Conservation (phyloP, 129 eudicot genomes). For the Arctium minus region DNA sequence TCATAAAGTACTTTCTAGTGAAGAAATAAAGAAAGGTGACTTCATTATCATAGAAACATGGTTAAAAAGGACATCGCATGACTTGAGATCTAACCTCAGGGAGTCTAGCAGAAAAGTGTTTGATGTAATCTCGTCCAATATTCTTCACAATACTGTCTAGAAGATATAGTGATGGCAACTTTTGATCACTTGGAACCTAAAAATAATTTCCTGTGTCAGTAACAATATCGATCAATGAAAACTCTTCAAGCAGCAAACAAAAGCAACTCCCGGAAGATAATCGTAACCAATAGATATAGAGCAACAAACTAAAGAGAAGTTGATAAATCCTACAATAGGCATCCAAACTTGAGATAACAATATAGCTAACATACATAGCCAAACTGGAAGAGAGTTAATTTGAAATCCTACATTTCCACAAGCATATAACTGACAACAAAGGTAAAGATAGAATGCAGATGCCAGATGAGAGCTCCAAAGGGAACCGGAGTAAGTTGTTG, state of each 20-base stretch:
- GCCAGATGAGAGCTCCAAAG: not conserved
- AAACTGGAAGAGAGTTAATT: not conserved
- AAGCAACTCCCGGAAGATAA: slow-evolving; percentile 10
- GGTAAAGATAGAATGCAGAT: not conserved
- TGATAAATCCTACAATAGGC: slow-evolving; percentile 2
- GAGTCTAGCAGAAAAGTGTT: slow-evolving; percentile 68
- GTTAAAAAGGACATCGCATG: not conserved
- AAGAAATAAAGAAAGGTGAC: not conserved
- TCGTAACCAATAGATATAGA: not conserved
- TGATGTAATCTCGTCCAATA: slow-evolving; percentile 90
- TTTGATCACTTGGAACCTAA: slow-evolving; percentile 94
- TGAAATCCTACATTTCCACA: not conserved
- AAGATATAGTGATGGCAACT: slow-evolving; percentile 90
- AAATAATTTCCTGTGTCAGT: slow-evolving; percentile 30
- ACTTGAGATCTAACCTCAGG: slow-evolving; percentile 78
- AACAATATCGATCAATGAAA: not conserved
- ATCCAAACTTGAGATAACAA: not conserved
- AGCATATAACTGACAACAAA: not conserved
- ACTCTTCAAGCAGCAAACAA: not conserved
- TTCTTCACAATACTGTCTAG: slow-evolving; percentile 99
- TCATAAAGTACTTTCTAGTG: not conserved
- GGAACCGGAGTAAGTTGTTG: not conserved
- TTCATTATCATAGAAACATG: not conserved
- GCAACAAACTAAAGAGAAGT: not conserved
- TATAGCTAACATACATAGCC: not conserved